phyloP scores from a whole-genome alignment of 2,329 filamentous ascomycete species.

The Hypoxylon sp. region DNA sequence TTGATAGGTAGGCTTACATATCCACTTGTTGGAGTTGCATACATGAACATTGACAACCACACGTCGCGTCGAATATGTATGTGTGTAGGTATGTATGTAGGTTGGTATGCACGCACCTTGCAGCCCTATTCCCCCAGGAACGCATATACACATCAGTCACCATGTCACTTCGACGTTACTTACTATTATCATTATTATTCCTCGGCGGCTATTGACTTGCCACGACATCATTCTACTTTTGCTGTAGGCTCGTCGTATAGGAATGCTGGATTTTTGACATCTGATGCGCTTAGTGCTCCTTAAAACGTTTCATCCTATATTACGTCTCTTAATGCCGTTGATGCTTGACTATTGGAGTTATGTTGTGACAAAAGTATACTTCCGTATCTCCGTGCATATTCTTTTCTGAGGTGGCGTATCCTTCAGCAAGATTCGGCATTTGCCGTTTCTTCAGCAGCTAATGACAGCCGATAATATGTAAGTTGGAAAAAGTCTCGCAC shows the following conservation, averaged over 20 bases:
- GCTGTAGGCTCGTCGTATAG: slow-evolving; percentile 28
- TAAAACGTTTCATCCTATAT: slow-evolving; percentile 47
- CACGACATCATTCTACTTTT: slow-evolving; percentile 32
- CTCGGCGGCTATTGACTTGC: slow-evolving; percentile 40
- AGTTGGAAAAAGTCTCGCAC: slow-evolving; percentile 10
- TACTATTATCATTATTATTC: slow-evolving; percentile 40
- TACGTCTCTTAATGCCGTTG: slow-evolving; percentile 37
- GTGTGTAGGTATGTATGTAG: slow-evolving; percentile 16
- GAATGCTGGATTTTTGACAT: slow-evolving; percentile 37
- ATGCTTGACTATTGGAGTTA: slow-evolving; percentile 26
- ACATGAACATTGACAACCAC: slow-evolving; percentile 23
- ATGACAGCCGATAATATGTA: slow-evolving; percentile 22
- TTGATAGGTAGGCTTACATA: slow-evolving; percentile 26
- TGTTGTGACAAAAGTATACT: slow-evolving; percentile 21
- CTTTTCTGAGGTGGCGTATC: slow-evolving; percentile 33
- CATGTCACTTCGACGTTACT: slow-evolving; percentile 32
- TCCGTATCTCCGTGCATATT: slow-evolving; percentile 4
- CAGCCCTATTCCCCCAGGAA: slow-evolving; percentile 43
- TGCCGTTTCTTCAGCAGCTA: slow-evolving; percentile 30
- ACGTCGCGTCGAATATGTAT: slow-evolving; percentile 29
- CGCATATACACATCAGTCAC: slow-evolving; percentile 27
- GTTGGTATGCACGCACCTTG: slow-evolving; percentile 36
- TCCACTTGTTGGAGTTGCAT: slow-evolving; percentile 22
- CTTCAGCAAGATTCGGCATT: slow-evolving; percentile 16
- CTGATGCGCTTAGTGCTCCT: slow-evolving; percentile 41